Evolutionary conservation across 1,284 basidiomycete genomes (phyloP), one percentile per base, ranked within the genome.

Genomic region (Ceratobasidium theobromae): DNA sequence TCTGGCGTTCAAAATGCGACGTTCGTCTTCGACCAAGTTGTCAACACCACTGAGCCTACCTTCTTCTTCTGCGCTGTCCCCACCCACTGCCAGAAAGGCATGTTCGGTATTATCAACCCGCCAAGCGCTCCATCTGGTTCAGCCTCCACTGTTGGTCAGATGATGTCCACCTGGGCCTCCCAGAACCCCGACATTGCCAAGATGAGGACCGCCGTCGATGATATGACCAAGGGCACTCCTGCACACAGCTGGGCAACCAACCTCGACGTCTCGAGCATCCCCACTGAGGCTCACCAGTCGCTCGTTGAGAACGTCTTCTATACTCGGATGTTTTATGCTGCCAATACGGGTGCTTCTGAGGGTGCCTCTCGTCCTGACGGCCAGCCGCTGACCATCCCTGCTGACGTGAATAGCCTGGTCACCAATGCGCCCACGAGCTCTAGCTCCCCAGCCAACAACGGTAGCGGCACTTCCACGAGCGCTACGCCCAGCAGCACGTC

Each of bases 61-160:
- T 89, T 82, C 84, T 88, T 80, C 84, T 87, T 85, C 80, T 91
- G 88, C 74, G 85, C 78, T 67, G 82, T 83, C 53, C 82, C 86
- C 58, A 76, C 71, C 66, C 88, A 90, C 74, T 90, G 87, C 73
- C 76, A 84, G 74, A 85, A 87, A 81, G 88, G 88, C 71, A 91
- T 91, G 88, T 90, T 89, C 75, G 88, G 87, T 78, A 83, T 88
- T 77, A 84, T 68, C 73, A 89, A 89, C 81, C 84, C 86, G 28
- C 80, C 83, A 14, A 82, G 76, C 71, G 78, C 78, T 32, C 72
- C 75, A 57, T 75, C 74, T 64, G 71, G 78, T 57, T 73, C 79
- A 16, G 66, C 67, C 18, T 75, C 79, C 14, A 85, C 85, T 45
- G 78, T 85, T 40, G 76, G 76, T 48, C 74, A 71, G 62, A 84